These are phyloP conservation scores for Buddleja alternifolia DNA, from an alignment of 257 asterid species.

Conservation along the genomic window DNA sequence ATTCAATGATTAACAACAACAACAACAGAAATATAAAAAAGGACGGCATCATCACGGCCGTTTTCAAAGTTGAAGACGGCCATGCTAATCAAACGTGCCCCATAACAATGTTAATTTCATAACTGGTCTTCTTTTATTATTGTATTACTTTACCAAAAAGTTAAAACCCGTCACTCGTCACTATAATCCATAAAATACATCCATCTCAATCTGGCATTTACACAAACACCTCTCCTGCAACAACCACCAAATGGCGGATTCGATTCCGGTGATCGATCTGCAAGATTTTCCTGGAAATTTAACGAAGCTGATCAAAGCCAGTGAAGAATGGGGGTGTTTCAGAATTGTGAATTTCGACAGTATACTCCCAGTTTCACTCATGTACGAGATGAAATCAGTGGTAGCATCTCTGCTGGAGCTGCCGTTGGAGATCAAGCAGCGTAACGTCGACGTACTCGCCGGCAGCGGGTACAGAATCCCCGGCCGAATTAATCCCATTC, in stretches of 20 bases:
- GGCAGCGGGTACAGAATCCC: conserved; percentile 51
- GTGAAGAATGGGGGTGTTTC: conserved; percentile 25
- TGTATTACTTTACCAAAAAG: too few species aligned
- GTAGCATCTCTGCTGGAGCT: conserved; percentile 45
- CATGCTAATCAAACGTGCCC: too few species aligned
- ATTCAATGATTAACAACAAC: too few species aligned
- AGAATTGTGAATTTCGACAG: conserved; percentile 26
- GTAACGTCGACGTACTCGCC: conserved; percentile 38
- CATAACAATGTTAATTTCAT: too few species aligned
- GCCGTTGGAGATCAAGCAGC: conserved; percentile 48
- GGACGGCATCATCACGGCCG: too few species aligned
- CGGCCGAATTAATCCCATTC: conserved; percentile 40
- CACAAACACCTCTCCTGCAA: not conserved
- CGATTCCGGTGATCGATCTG: not conserved
- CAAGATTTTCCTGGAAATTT: not conserved
- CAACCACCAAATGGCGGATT: not conserved
- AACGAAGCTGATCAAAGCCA: not conserved
- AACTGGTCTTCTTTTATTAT: too few species aligned
- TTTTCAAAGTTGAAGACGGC: too few species aligned
- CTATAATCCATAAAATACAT: not conserved
- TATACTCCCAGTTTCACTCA: conserved; percentile 1
- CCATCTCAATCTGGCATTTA: not conserved
- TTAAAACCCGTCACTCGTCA: too few species aligned
- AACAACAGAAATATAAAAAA: too few species aligned
- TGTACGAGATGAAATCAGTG: conserved; percentile 52